A percentile compares a stretch with the other conserved stretches of the same genome.
phyloP scores from a whole-genome alignment of 225 moss, liverwort and hornwort species.

The Sphagnum tenellum region DNA sequence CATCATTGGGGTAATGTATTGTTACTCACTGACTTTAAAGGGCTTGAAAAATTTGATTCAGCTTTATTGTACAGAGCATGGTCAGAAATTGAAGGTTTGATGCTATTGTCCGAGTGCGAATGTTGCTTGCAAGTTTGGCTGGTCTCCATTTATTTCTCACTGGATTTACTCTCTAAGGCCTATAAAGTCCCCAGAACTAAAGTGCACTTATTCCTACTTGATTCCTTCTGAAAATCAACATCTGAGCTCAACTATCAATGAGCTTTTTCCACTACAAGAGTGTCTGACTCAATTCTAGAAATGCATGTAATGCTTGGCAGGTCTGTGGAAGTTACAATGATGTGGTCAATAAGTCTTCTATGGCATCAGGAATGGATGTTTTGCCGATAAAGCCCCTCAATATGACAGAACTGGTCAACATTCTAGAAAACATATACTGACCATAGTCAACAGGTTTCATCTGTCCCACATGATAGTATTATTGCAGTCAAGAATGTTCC shows the following conservation, averaged over 20 bases:
- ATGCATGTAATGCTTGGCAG: constrained; percentile 9
- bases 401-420: constrained; percentile 34
- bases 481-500: neutral
- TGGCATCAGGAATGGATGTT: constrained; percentile 40
- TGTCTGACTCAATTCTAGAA: too few species aligned
- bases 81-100: too few species aligned
- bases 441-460: neutral
- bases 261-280: too few species aligned
- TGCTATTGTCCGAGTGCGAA: too few species aligned
- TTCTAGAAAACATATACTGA: constrained; percentile 20
- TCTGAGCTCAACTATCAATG: too few species aligned
- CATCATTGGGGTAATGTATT: constrained; percentile 37
- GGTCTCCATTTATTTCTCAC: too few species aligned
- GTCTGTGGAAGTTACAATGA: constrained; percentile 29
- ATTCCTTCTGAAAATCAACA: too few species aligned
- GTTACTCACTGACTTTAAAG: neutral
- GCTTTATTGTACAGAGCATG: neutral
- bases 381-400: constrained; percentile 37
- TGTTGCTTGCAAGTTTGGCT: too few species aligned
- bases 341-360: constrained; percentile 19
- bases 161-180: too few species aligned
- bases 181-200: too few species aligned
- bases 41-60: neutral
- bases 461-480: neutral
- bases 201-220: too few species aligned